Conservation (phyloP, 2,329 filamentous ascomycete species). For the Penicillium janthinellum region DNA sequence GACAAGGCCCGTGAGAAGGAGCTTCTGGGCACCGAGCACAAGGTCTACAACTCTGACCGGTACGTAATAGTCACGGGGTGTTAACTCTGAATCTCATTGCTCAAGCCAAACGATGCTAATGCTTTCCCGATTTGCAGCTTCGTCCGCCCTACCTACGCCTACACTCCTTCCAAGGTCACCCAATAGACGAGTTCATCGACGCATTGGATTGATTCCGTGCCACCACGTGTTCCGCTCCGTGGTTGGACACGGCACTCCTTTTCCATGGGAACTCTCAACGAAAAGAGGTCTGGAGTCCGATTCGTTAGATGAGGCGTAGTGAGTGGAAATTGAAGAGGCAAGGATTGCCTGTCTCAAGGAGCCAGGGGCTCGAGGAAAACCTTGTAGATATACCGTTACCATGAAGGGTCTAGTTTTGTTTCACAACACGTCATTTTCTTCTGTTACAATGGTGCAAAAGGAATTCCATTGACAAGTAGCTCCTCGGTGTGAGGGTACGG, state of each 20-base stretch:
- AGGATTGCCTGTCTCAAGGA: conserved; percentile 12
- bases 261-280: conserved; percentile 11
- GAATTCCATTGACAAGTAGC: neutral
- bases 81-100: neutral
- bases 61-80: conserved; percentile 50
- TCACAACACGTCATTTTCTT: conserved; percentile 25
- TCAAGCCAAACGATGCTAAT: conserved; percentile 10
- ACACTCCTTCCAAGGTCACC: conserved; percentile 65
- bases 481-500: neutral
- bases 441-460: neutral
- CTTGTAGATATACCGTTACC: conserved; percentile 40
- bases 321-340: conserved; percentile 7
- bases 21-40: conserved; percentile 78
- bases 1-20: conserved; percentile 90
- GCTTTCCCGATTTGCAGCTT: conserved; percentile 56
- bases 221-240: conserved; percentile 9
- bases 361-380: conserved; percentile 17
- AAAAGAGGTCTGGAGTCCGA: conserved; percentile 13
- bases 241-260: conserved; percentile 12
- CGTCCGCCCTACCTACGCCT: conserved; percentile 76
- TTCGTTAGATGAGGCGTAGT: conserved; percentile 6
- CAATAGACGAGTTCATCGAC: conserved; percentile 51
- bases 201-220: conserved; percentile 10
- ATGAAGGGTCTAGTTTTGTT: conserved; percentile 30
- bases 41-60: conserved; percentile 87